These are phyloP conservation scores for Brettanomyces anomalus DNA, from an alignment of 805 yeast species.

Conservation along the genomic window DNA sequence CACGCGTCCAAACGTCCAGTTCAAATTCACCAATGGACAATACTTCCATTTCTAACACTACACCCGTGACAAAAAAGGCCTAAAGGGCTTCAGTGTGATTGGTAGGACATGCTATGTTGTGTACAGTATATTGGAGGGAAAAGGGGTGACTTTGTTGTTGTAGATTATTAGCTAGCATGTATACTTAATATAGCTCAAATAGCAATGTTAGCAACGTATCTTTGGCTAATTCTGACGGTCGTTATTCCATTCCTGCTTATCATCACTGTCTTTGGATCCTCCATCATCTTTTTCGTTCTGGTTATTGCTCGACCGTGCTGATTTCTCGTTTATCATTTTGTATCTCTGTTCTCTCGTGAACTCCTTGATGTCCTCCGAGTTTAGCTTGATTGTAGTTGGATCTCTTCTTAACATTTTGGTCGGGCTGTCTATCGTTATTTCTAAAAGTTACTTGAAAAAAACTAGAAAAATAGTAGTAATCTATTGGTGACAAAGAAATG, in stretches of 20 bases:
- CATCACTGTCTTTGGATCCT: background rate
- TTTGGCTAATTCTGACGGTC: background rate
- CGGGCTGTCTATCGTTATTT: background rate
- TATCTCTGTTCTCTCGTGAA: conserved; percentile 16
- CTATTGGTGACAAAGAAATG: conserved; percentile 4
- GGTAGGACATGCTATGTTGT: no score
- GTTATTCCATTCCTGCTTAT: background rate
- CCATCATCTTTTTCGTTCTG: conserved; percentile 2
- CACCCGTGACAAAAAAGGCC: no score
- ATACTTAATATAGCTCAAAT: no score
- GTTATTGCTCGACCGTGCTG: background rate
- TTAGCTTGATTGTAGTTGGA: conserved; percentile 56
- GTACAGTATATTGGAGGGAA: no score
- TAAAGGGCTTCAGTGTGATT: no score
- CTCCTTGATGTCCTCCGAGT: conserved; percentile 55
- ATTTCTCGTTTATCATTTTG: conserved; percentile 3
- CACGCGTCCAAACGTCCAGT: no score
- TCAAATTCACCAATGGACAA: no score
- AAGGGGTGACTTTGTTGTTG: no score
- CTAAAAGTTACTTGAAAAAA: no score
- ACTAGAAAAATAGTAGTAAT: conserved; percentile 1
- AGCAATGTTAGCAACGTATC: no score
- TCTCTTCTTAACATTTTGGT: conserved; percentile 69
- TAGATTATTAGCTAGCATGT: no score
- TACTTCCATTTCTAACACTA: no score